These are phyloP conservation scores for Globisporangium recalcitrans DNA, from an alignment of 352 stramenopile genomes.

Conservation along the genomic window DNA sequence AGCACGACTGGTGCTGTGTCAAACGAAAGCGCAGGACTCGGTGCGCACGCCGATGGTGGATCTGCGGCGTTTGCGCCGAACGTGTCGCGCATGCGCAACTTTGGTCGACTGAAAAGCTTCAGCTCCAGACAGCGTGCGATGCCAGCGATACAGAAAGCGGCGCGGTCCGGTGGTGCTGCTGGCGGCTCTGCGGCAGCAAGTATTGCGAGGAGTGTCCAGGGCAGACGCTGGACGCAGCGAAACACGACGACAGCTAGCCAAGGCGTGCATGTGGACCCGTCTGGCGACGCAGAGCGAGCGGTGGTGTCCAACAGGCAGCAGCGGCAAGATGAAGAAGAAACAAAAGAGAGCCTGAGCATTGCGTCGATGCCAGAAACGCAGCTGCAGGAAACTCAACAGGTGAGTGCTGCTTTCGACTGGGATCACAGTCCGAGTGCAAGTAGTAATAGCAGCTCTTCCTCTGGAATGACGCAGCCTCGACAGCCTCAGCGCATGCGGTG, in stretches of 20 bases:
- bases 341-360: constrained; percentile 11
- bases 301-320: background rate
- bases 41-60: background rate
- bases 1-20: background rate
- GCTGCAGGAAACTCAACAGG: constrained; percentile 4
- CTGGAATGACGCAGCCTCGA: constrained; percentile 11
- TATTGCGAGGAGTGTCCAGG: background rate
- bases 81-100: constrained; percentile 10
- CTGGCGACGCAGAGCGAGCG: background rate
- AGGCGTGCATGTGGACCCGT: constrained; percentile 1
- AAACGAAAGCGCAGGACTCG: background rate
- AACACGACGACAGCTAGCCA: background rate
- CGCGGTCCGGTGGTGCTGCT: background rate
- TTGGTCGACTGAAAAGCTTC: constrained; percentile 16
- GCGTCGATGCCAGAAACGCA: background rate
- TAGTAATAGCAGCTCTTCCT: constrained; percentile 12
- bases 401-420: constrained; percentile 1
- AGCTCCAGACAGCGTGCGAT: constrained; percentile 10
- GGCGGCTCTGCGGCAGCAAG: background rate
- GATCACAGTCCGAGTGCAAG: background rate
- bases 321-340: constrained; percentile 13
- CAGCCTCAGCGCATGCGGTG: constrained; percentile 48
- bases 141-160: background rate
- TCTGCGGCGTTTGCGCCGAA: constrained; percentile 7
- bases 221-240: constrained; percentile 1